Base-by-base conservation (phyloP, 768 basidiomycete species). In the Rickenella mellea region DNA sequence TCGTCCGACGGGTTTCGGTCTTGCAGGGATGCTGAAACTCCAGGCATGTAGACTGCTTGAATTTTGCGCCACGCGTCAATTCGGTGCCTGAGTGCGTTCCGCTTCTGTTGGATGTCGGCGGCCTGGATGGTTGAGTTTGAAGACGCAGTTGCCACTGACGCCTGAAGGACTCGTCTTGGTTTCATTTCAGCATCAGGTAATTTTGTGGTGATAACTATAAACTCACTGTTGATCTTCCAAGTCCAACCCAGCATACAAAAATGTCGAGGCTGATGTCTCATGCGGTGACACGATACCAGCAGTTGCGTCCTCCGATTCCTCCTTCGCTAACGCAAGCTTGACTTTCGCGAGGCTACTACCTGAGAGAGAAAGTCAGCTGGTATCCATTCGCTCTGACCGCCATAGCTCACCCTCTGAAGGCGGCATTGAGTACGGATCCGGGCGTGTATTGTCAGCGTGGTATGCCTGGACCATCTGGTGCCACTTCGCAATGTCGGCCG, bases 21-120 rank as follows among this genome's bases (percentile, higher is more conserved):
- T 15, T 7, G 12, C 20, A 32, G 20, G 30, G 30, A 32, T 6
- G 33, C 15, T 10, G 15, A 11, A n/a, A n/a, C n/a, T n/a, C n/a
- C n/a, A 5, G 51, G 49, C 49, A 53, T 48, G 29, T 53, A 48
- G 5, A 50, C 25, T 10, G 41, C 29, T 22, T 53, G 51, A 1
- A 42, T 41, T 2, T 4, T 33, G 3, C 32, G 32, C 52, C 52
- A 54, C 24, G 24, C 10, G 5, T 19, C 24, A 9, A 36, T 36
- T 15, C 24, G 19, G 6, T 22, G 19, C 12, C 33, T 17, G n/a
- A n/a, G n/a, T n/a, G n/a, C n/a, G n/a, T n/a, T n/a, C n/a, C n/a
- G n/a, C n/a, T n/a, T n/a, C n/a, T n/a, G n/a, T n/a, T n/a, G n/a
- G n/a, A n/a, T n/a, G n/a, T n/a, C n/a, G n/a, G n/a, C n/a, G n/a